These are phyloP conservation scores for Malus orientalis DNA, from an alignment of 306 rosid genomes.

Conservation along the genomic window DNA sequence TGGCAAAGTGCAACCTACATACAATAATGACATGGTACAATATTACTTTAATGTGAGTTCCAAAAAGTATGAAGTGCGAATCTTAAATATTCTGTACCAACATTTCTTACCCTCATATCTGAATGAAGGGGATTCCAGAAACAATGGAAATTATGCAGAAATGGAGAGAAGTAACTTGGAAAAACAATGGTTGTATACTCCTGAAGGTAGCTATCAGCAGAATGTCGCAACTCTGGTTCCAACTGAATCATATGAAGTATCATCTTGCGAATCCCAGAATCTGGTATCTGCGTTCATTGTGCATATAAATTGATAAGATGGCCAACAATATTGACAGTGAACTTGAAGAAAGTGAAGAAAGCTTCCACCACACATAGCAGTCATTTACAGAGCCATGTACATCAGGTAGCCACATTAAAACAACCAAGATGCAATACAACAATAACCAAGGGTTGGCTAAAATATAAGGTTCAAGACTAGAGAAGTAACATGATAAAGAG, in stretches of 20 bases:
- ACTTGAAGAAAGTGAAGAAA: background rate
- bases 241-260: conserved; percentile 92
- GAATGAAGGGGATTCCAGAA: conserved; percentile 88
- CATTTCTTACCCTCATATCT: conserved; percentile 75
- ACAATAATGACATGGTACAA: conserved; percentile 9
- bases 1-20: conserved; percentile 78
- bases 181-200: conserved; percentile 73
- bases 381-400: background rate
- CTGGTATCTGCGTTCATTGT: conserved; percentile 71
- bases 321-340: background rate
- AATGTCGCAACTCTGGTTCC: conserved; percentile 78
- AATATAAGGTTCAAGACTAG: background rate
- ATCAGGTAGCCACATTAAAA: background rate
- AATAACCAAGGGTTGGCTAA: background rate
- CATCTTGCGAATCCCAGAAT: conserved; percentile 84
- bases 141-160: conserved; percentile 86
- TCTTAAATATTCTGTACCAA: conserved; percentile 1
- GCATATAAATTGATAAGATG: conserved; percentile 9
- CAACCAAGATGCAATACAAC: background rate
- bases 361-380: background rate
- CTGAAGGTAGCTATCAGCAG: conserved; percentile 79
- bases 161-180: conserved; percentile 79
- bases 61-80: conserved; percentile 9
- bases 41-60: conserved; percentile 18
- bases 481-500: background rate